phyloP scores from a whole-genome alignment of 1,284 basidiomycete genomes.

The Vanrija sp. region DNA sequence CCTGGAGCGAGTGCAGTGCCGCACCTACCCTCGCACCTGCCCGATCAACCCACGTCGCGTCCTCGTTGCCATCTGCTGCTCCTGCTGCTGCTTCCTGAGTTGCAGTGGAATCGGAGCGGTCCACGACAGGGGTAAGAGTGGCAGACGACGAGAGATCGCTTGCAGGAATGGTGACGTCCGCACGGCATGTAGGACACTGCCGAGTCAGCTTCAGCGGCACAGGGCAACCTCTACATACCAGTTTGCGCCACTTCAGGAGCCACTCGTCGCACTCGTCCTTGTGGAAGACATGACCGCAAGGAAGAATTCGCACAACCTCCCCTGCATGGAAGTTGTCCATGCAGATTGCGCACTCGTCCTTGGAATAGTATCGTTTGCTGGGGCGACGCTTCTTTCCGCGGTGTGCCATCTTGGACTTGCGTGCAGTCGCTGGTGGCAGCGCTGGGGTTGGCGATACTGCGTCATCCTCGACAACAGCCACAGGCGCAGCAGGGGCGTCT shows the following conservation, averaged over 20 bases:
- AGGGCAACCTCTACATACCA: conserved; percentile 56
- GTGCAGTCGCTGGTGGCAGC: neutral
- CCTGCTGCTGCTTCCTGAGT: neutral
- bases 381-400: conserved; percentile 14
- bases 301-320: conserved; percentile 79
- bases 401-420: neutral
- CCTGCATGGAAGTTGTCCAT: conserved; percentile 76
- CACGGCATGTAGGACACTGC: conserved; percentile 83
- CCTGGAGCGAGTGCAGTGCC: conserved; percentile 1
- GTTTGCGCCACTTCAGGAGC: conserved; percentile 82
- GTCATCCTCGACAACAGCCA: neutral
- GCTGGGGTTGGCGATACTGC: neutral
- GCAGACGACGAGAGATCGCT: conserved; percentile 15
- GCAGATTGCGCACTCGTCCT: conserved; percentile 81
- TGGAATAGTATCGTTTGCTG: conserved; percentile 40
- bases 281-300: conserved; percentile 75
- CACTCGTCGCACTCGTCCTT: conserved; percentile 78
- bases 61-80: neutral
- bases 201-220: neutral
- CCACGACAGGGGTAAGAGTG: conserved; percentile 19
- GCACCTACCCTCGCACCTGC: conserved; percentile 3
- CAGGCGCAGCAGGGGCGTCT: neutral
- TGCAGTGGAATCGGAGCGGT: neutral
- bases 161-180: conserved; percentile 70
- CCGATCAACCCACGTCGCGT: conserved; percentile 1